These are phyloP conservation scores for Amanita exitialis DNA, from an alignment of 768 basidiomycete genomes.

Conservation along the genomic window DNA sequence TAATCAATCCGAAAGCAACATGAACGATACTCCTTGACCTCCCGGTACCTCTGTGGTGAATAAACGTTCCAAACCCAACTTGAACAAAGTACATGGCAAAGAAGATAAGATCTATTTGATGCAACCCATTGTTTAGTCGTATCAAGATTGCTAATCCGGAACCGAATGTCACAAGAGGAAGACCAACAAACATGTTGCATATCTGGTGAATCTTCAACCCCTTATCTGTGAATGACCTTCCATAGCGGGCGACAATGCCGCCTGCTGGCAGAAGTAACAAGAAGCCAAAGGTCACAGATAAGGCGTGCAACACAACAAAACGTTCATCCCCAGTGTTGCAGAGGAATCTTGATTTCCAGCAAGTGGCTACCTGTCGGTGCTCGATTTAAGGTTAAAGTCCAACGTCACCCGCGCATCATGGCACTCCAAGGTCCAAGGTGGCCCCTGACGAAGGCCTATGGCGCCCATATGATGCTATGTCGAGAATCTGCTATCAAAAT, in stretches of 20 bases:
- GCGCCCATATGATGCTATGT: slow-evolving; percentile 27
- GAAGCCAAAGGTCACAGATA: slow-evolving; percentile 43
- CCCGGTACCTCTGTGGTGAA: slow-evolving; percentile 22
- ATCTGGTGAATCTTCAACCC: slow-evolving; percentile 54
- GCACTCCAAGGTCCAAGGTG: slow-evolving; percentile 18
- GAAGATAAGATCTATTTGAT: slow-evolving; percentile 36
- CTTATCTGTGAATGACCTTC: slow-evolving; percentile 34
- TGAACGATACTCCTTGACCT: slow-evolving; percentile 38
- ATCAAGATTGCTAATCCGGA: slow-evolving; percentile 41
- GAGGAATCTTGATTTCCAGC: neutral
- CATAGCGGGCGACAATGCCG: slow-evolving; percentile 43
- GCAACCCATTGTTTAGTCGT: slow-evolving; percentile 26
- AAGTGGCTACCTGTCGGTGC: slow-evolving; percentile 8
- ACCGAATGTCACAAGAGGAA: slow-evolving; percentile 38
- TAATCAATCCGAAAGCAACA: slow-evolving; percentile 37
- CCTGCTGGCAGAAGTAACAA: slow-evolving; percentile 46
- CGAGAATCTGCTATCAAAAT: slow-evolving; percentile 15
- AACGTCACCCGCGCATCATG: slow-evolving; percentile 26
- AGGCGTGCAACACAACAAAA: slow-evolving; percentile 42
- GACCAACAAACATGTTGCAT: slow-evolving; percentile 36
- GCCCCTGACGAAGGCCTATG: slow-evolving; percentile 10
- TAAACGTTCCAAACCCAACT: slow-evolving; percentile 39
- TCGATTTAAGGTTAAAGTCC: slow-evolving; percentile 22
- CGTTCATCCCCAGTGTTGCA: slow-evolving; percentile 17
- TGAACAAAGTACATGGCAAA: slow-evolving; percentile 42